Conservation (phyloP, 108 stramenopile species). For the Aurantiochytrium sp. region DNA sequence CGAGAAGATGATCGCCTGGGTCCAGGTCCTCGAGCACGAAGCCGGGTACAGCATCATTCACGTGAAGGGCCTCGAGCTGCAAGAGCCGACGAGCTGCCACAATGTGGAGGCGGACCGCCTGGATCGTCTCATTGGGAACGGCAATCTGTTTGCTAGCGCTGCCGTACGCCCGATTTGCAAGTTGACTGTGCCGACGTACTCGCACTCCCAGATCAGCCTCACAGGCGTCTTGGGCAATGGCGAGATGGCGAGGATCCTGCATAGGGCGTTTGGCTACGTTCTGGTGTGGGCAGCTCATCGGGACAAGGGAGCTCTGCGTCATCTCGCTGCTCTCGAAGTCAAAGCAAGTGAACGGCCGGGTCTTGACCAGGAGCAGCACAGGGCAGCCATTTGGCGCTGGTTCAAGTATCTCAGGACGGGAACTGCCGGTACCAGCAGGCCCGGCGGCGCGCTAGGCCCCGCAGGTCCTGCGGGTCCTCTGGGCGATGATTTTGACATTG, state of each 20-base stretch:
- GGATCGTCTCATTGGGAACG: neutral
- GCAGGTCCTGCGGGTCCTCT: neutral
- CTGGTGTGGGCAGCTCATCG: neutral
- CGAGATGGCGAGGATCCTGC: neutral
- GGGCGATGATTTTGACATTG: neutral
- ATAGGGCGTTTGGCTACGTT: neutral
- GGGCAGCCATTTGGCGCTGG: too few relatives aligned
- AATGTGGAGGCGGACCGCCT: neutral
- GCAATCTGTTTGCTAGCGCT: neutral
- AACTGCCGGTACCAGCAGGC: too few relatives aligned
- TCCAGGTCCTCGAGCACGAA: neutral
- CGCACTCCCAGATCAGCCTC: neutral
- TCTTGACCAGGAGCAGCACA: too few relatives aligned
- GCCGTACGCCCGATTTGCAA: neutral
- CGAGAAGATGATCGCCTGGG: conserved; percentile 23
- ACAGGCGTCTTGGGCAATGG: neutral
- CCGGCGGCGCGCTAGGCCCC: neutral
- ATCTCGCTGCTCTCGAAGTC: neutral
- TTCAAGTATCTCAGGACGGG: too few relatives aligned
- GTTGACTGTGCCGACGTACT: neutral
- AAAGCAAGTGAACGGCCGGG: too few relatives aligned
- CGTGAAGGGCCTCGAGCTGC: neutral
- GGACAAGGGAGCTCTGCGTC: neutral
- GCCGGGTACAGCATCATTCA: neutral
- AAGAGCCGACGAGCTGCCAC: conserved; percentile 14